Evolutionary conservation across 306 rosid genomes (phyloP).

Genomic region (Lathyrus oleraceus): DNA sequence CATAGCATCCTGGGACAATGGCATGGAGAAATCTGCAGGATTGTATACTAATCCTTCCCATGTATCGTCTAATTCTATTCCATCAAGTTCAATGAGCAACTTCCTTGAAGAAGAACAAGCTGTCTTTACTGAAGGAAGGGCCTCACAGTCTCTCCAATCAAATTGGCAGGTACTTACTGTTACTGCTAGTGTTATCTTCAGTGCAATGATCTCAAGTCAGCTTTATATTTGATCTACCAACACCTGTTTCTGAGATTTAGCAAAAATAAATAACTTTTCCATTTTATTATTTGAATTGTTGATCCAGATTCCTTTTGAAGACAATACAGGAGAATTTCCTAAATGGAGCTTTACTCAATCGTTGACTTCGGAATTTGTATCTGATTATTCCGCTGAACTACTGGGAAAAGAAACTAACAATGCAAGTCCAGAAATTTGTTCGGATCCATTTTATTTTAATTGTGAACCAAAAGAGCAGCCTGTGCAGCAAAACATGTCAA

Average conservation of each 20-base stretch:
- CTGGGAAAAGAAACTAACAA: conserved; percentile 36
- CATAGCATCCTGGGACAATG: conserved; percentile 60
- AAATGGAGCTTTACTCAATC: conserved; percentile 53
- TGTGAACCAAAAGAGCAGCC: conserved; percentile 44
- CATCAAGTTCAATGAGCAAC: conserved; percentile 45
- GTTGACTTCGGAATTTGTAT: conserved; percentile 46
- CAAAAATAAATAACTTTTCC: conserved; percentile 19
- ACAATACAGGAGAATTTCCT: conserved; percentile 43
- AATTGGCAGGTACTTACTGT: conserved; percentile 68
- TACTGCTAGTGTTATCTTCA: conserved; percentile 24
- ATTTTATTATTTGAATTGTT: conserved; percentile 37
- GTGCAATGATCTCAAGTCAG: conserved; percentile 7
- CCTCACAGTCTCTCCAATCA: conserved; percentile 47
- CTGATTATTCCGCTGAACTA: conserved; percentile 33
- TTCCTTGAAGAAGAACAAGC: conserved; percentile 44
- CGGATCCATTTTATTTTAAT: conserved; percentile 37
- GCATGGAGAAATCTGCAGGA: conserved; percentile 53
- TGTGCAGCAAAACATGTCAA: conserved; percentile 41
- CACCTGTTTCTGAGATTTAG: conserved; percentile 13
- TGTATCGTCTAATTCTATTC: conserved; percentile 43
- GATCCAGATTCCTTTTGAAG: conserved; percentile 62
- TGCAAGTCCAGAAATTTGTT: conserved; percentile 36
- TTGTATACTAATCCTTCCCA: conserved; percentile 45
- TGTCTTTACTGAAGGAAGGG: conserved; percentile 39
- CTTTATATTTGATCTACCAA: conserved; percentile 28